These are phyloP conservation scores for Canavalia gladiata DNA, from an alignment of 306 rosid species.

Conservation along the genomic window DNA sequence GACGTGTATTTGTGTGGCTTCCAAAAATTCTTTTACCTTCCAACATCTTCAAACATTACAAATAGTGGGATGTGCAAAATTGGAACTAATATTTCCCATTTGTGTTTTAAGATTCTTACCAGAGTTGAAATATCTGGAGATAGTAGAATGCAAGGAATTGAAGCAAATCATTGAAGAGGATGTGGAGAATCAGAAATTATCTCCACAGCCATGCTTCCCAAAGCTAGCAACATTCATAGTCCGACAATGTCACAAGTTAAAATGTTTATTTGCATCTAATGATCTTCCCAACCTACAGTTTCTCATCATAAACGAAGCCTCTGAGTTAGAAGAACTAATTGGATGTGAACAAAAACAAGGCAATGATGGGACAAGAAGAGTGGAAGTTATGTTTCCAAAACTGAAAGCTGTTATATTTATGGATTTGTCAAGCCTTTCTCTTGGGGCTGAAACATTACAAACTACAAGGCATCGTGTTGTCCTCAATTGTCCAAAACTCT, in stretches of 20 bases:
- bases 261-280: neutral
- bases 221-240: constrained; percentile 6
- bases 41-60: neutral
- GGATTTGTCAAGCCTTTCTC: constrained; percentile 18
- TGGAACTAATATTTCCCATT: constrained; percentile 37
- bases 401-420: constrained; percentile 11
- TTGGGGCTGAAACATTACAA: constrained; percentile 11
- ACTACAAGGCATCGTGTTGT: neutral
- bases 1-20: neutral
- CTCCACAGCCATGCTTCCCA: neutral
- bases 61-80: neutral
- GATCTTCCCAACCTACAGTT: constrained; percentile 14
- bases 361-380: neutral
- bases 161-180: constrained; percentile 38
- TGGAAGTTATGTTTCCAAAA: constrained; percentile 30
- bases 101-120: constrained; percentile 29
- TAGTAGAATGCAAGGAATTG: constrained; percentile 16
- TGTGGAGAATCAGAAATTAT: neutral
- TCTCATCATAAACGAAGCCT: neutral
- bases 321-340: neutral
- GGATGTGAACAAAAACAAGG: neutral
- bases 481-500: constrained; percentile 28
- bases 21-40: neutral
- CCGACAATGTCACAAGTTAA: constrained; percentile 29
- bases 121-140: neutral